Evolutionary conservation across 495 filamentous ascomycete species (phyloP).

Genomic region (Trichoderma erinaceum): DNA sequence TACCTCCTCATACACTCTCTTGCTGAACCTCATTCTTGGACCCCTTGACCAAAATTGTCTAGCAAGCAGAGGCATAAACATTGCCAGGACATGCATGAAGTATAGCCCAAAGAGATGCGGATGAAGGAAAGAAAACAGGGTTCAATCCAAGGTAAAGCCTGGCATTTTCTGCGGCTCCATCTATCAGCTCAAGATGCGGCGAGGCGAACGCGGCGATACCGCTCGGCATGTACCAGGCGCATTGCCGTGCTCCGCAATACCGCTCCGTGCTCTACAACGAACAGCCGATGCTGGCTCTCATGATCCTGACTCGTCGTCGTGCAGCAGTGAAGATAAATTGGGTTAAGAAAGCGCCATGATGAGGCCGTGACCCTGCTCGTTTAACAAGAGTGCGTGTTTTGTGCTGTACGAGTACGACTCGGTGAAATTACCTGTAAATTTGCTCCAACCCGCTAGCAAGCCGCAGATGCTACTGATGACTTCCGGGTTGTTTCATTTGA

Average conservation of each 20-base stretch:
- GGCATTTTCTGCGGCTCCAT: constrained; percentile 10
- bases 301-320: background rate
- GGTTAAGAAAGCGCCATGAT: background rate
- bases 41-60: background rate
- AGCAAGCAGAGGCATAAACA: background rate
- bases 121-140: background rate
- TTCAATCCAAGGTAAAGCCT: background rate
- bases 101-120: background rate
- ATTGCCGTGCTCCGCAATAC: constrained; percentile 3
- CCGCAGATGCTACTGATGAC: background rate
- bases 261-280: constrained; percentile 1
- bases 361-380: background rate
- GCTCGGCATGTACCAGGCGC: background rate
- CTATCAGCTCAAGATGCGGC: constrained; percentile 14
- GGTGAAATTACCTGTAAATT: background rate
- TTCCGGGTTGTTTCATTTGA: constrained; percentile 4
- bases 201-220: constrained; percentile 11
- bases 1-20: background rate
- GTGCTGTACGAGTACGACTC: background rate
- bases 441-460: background rate
- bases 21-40: background rate
- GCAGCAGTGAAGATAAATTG: background rate
- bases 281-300: background rate
- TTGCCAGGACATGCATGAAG: background rate
- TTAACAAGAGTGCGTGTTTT: background rate